phyloP scores from a whole-genome alignment of 148 eudicot genomes.

The Amaranthus cruentus region DNA sequence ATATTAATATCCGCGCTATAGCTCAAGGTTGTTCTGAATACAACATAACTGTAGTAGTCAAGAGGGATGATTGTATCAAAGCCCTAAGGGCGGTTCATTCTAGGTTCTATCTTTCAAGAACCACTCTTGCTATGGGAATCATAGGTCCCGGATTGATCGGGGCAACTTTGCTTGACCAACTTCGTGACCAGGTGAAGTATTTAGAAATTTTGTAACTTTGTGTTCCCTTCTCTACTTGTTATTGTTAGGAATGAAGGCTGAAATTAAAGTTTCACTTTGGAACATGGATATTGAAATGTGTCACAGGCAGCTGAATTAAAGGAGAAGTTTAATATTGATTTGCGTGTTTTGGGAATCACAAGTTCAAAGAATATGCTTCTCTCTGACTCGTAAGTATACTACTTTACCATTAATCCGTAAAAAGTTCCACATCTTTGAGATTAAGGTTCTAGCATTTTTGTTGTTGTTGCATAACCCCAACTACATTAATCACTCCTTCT shows the following conservation, averaged over 20 bases:
- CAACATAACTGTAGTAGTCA: slow-evolving; percentile 83
- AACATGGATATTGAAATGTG: neutral
- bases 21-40: slow-evolving; percentile 99
- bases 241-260: neutral
- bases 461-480: no score
- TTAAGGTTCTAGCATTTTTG: no score
- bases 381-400: slow-evolving; percentile 67
- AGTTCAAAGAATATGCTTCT: slow-evolving; percentile 83
- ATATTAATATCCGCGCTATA: slow-evolving; percentile 91
- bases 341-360: slow-evolving; percentile 92
- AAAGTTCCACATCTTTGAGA: no score
- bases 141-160: slow-evolving; percentile 98
- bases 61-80: slow-evolving; percentile 84
- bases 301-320: slow-evolving; percentile 78
- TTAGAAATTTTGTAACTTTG: neutral
- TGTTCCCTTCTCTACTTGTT: neutral
- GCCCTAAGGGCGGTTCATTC: slow-evolving; percentile 92
- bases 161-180: slow-evolving; percentile 87
- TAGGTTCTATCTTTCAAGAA: slow-evolving; percentile 87
- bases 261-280: neutral
- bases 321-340: slow-evolving; percentile 85
- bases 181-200: slow-evolving; percentile 71
- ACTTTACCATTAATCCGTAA: no score
- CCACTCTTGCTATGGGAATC: slow-evolving; percentile 91
- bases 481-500: no score